These are phyloP conservation scores for Raphanus hybrid DNA, from an alignment of 441 rosid species.

Conservation along the genomic window DNA sequence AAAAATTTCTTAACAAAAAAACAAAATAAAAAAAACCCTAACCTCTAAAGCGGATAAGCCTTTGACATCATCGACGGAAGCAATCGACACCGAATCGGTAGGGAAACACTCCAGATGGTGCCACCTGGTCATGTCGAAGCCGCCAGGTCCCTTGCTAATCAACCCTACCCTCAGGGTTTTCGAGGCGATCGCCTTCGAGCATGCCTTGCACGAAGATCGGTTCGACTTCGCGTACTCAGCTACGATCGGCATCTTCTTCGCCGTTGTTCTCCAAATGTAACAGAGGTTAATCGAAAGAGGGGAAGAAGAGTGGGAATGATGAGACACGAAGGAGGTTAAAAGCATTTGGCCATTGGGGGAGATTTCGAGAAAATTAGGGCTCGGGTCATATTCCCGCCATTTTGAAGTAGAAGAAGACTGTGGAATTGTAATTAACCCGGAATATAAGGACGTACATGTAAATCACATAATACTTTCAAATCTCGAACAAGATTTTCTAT, in stretches of 20 bases:
- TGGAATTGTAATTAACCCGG: slow-evolving; percentile 8
- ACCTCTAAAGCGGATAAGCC: slow-evolving; percentile 68
- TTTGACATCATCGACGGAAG: slow-evolving; percentile 51
- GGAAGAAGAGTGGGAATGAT: neutral
- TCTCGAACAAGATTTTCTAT: too few species aligned
- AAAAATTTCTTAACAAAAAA: neutral
- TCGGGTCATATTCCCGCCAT: slow-evolving; percentile 34
- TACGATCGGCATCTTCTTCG: slow-evolving; percentile 45
- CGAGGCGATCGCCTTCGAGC: slow-evolving; percentile 58
- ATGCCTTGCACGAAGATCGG: slow-evolving; percentile 77
- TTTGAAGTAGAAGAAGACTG: neutral
- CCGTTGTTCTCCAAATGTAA: neutral
- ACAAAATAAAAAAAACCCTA: neutral
- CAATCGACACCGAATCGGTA: slow-evolving; percentile 39
- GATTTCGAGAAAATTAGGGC: slow-evolving; percentile 27
- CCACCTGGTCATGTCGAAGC: slow-evolving; percentile 79
- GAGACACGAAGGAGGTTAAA: neutral
- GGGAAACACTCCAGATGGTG: slow-evolving; percentile 74
- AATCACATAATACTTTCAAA: neutral
- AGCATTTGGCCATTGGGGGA: slow-evolving; percentile 24
- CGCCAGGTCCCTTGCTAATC: slow-evolving; percentile 65
- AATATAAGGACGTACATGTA: neutral
- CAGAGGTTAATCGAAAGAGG: neutral
- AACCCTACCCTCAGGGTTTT: slow-evolving; percentile 69
- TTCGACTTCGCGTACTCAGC: slow-evolving; percentile 88